Conservation (phyloP, 164 flowering plant genomes). For the Tetrastigma voinierianum region DNA sequence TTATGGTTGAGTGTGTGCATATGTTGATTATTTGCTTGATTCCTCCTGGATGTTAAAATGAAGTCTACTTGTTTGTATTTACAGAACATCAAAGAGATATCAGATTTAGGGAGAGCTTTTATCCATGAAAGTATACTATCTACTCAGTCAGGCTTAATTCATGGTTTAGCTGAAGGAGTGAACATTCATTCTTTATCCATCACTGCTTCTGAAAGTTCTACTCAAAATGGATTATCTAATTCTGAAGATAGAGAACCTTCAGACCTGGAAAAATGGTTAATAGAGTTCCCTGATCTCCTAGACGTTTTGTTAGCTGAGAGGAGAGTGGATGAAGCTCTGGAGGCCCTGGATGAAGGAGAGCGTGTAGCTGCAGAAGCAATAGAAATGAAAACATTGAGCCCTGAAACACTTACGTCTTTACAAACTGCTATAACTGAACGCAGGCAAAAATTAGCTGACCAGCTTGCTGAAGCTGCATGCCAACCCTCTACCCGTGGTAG, state of each 20-base stretch:
- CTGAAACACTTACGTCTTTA: constrained; percentile 42
- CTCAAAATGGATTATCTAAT: constrained; percentile 24
- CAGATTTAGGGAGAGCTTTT: constrained; percentile 88
- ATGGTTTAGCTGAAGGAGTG: constrained; percentile 87
- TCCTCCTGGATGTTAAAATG: background rate
- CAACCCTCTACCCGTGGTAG: constrained; percentile 87
- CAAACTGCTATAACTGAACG: constrained; percentile 62
- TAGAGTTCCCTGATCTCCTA: constrained; percentile 66
- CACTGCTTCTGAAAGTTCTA: constrained; percentile 37
- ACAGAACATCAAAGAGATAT: constrained; percentile 96
- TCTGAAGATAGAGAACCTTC: constrained; percentile 53
- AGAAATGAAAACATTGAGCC: constrained; percentile 40
- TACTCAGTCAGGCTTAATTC: constrained; percentile 82
- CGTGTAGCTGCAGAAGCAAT: constrained; percentile 57
- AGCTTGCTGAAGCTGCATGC: constrained; percentile 86
- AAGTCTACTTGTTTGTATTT: constrained; percentile 5
- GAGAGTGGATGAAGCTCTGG: constrained; percentile 89
- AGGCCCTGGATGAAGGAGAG: constrained; percentile 86
- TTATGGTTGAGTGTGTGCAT: too few species aligned
- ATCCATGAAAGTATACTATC: constrained; percentile 76
- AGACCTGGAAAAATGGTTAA: constrained; percentile 74
- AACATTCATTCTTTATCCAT: constrained; percentile 47
- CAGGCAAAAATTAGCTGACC: constrained; percentile 75
- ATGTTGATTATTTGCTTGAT: background rate
- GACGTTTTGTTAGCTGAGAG: constrained; percentile 94